phyloP scores from a whole-genome alignment of 768 basidiomycete genomes.

The Pholiota microspora region DNA sequence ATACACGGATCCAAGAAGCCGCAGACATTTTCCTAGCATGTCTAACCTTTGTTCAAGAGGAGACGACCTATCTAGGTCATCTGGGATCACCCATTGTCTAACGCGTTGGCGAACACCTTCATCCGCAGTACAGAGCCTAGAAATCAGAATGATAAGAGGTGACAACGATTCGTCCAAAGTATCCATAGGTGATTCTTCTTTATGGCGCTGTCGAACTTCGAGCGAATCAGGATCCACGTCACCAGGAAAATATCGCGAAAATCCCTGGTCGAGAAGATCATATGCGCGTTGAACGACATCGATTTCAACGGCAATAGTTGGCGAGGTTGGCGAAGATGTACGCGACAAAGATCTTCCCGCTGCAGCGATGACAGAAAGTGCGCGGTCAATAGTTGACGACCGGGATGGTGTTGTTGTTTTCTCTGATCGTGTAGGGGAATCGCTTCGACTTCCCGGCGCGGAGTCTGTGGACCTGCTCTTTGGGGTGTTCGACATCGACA shows the following conservation, averaged over 20 bases:
- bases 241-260: constrained; percentile 66
- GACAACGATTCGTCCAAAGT: constrained; percentile 75
- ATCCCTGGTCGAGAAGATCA: constrained; percentile 62
- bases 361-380: constrained; percentile 51
- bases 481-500: constrained; percentile 32
- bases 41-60: constrained; percentile 75
- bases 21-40: constrained; percentile 75
- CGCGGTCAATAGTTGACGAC: constrained; percentile 54
- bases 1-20: constrained; percentile 74
- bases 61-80: constrained; percentile 73
- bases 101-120: constrained; percentile 53
- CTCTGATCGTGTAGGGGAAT: constrained; percentile 33
- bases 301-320: constrained; percentile 27
- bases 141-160: constrained; percentile 75
- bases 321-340: constrained; percentile 45
- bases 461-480: constrained; percentile 32
- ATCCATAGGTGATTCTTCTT: constrained; percentile 42
- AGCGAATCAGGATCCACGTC: constrained; percentile 61
- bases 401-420: constrained; percentile 32
- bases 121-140: constrained; percentile 66
- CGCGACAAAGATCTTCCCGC: constrained; percentile 52
- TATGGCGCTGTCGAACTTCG: constrained; percentile 51
- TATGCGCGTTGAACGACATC: constrained; percentile 65
- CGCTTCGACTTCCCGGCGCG: constrained; percentile 34
- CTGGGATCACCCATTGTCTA: constrained; percentile 70